phyloP scores from a whole-genome alignment of 768 basidiomycete genomes.

The Russula olivacea region DNA sequence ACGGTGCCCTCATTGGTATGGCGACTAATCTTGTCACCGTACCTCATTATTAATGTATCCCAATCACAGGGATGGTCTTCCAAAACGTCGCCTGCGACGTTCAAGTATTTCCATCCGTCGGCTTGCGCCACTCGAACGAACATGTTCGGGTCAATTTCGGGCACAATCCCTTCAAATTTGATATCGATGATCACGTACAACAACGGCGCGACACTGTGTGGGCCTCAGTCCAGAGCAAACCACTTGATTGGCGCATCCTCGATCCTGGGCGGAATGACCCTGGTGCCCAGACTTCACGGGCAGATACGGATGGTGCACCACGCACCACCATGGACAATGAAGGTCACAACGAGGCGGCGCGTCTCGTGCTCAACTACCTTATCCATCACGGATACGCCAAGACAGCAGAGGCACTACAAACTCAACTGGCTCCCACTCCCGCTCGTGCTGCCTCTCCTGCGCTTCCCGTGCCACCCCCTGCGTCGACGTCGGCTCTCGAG shows the following conservation, averaged over 20 bases:
- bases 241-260: constrained; percentile 43
- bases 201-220: constrained; percentile 62
- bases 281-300: constrained; percentile 5
- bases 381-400: constrained; percentile 78
- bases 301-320: constrained; percentile 41
- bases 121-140: constrained; percentile 76
- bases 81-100: constrained; percentile 61
- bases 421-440: constrained; percentile 33
- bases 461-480: constrained; percentile 21
- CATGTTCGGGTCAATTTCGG: constrained; percentile 84
- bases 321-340: constrained; percentile 38
- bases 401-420: constrained; percentile 62
- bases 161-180: constrained; percentile 76
- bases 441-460: constrained; percentile 19
- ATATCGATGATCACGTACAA: constrained; percentile 83
- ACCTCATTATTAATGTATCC: constrained; percentile 15
- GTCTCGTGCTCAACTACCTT: constrained; percentile 74
- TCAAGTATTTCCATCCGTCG: constrained; percentile 81
- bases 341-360: constrained; percentile 41
- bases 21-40: constrained; percentile 4
- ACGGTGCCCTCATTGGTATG: constrained; percentile 65
- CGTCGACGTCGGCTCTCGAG: constrained; percentile 17
- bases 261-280: constrained; percentile 21
- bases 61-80: constrained; percentile 53
- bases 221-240: constrained; percentile 56